These are phyloP conservation scores for Mitragyna speciosa DNA, from an alignment of 257 asterid genomes.

Conservation along the genomic window DNA sequence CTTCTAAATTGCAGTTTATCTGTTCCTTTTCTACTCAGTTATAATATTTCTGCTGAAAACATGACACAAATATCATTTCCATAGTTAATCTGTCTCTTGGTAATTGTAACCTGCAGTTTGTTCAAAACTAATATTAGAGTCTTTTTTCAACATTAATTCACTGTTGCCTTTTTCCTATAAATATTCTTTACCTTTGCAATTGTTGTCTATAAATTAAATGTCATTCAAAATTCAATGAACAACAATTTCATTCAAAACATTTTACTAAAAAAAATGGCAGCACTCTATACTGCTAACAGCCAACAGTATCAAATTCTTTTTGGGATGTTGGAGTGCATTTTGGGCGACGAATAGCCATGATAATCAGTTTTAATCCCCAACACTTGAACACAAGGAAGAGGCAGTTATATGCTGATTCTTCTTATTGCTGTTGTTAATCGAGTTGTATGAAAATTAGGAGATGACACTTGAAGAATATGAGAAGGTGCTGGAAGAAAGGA, in stretches of 20 bases:
- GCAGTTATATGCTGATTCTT: not conserved
- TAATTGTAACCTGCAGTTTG: not conserved
- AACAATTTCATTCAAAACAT: not conserved
- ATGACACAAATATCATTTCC: not conserved
- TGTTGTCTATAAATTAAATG: not conserved
- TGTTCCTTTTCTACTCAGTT: not conserved
- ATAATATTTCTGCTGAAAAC: not conserved
- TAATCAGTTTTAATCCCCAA: not conserved
- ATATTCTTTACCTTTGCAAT: not conserved
- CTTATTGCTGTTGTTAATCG: not conserved
- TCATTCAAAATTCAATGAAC: not conserved
- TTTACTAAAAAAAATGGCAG: not conserved
- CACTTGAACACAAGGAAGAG: not conserved
- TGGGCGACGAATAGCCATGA: not conserved
- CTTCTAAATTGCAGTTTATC: not conserved
- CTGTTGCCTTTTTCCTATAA: not conserved
- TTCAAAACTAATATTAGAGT: not conserved
- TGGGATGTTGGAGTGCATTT: not conserved
- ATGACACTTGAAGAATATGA: constrained; percentile 96
- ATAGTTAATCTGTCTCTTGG: not conserved
- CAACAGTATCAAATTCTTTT: not conserved
- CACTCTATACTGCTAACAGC: not conserved
- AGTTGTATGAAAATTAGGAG: constrained; percentile 44
- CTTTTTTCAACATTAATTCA: not conserved
- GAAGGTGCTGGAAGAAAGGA: constrained; percentile 75